Evolutionary conservation across 176 grass and related monocot species (phyloP).

Genomic region (Rhynchospora tenuis): DNA sequence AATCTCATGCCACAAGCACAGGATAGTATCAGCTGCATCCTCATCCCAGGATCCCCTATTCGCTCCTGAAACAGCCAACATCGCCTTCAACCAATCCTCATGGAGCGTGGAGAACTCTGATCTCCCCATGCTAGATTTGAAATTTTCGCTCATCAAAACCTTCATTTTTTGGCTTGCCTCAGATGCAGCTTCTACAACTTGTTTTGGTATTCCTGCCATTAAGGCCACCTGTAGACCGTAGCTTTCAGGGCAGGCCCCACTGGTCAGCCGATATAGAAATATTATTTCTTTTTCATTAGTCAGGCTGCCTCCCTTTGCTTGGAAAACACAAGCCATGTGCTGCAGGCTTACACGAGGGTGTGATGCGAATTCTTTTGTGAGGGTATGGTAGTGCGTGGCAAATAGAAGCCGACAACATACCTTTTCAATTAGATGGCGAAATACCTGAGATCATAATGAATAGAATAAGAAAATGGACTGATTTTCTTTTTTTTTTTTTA

Average conservation of each 20-base stretch:
- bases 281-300: conserved; percentile 39
- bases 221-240: conserved; percentile 83
- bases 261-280: conserved; percentile 71
- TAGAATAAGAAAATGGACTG: not conserved
- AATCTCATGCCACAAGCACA: conserved; percentile 76
- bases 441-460: conserved; percentile 48
- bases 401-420: conserved; percentile 82
- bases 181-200: conserved; percentile 45
- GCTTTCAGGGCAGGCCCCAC: conserved; percentile 76
- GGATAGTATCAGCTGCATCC: conserved; percentile 56
- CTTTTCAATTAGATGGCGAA: conserved; percentile 76
- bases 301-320: conserved; percentile 24
- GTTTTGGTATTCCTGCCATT: conserved; percentile 68
- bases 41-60: conserved; percentile 39
- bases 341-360: conserved; percentile 79
- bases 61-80: conserved; percentile 26
- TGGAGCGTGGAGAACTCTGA: conserved; percentile 77
- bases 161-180: conserved; percentile 59
- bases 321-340: conserved; percentile 83
- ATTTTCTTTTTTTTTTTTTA: not conserved
- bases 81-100: conserved; percentile 70
- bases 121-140: conserved; percentile 64
- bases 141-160: conserved; percentile 45
- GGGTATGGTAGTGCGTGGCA: conserved; percentile 87
- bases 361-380: conserved; percentile 83